Evolutionary conservation across 345 rosid species (phyloP).

Genomic region (Brassica carinata): DNA sequence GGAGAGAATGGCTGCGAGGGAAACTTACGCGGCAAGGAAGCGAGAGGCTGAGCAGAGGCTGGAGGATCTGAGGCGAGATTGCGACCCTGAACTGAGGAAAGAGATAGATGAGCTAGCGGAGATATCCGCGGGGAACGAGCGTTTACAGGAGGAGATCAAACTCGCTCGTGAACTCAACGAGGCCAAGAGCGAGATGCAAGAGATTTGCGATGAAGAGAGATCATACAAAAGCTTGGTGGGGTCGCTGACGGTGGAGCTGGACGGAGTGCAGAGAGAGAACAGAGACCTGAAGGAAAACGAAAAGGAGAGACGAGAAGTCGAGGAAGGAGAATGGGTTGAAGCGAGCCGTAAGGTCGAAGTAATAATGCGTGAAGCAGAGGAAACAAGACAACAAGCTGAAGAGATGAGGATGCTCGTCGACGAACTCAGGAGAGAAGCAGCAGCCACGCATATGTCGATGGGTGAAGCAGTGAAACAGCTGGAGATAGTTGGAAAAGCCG

Average conservation of each 20-base stretch:
- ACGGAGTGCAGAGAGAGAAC: slow-evolving; percentile 49
- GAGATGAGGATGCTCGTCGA: slow-evolving; percentile 50
- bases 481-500: slow-evolving; percentile 44
- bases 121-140: slow-evolving; percentile 54
- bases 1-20: slow-evolving; percentile 42
- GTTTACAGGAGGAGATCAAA: slow-evolving; percentile 58
- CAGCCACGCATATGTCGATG: slow-evolving; percentile 36
- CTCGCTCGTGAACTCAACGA: slow-evolving; percentile 67
- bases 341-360: slow-evolving; percentile 40
- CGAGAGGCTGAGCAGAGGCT: slow-evolving; percentile 52
- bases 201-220: slow-evolving; percentile 58
- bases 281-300: slow-evolving; percentile 42
- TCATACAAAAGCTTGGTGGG: slow-evolving; percentile 49
- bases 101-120: slow-evolving; percentile 55
- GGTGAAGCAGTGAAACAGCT: slow-evolving; percentile 56
- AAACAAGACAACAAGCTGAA: slow-evolving; percentile 53
- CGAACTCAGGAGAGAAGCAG: slow-evolving; percentile 45
- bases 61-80: slow-evolving; percentile 43
- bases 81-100: slow-evolving; percentile 51
- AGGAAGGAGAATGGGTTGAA: slow-evolving; percentile 25
- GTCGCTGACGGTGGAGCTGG: slow-evolving; percentile 54
- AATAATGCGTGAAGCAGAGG: slow-evolving; percentile 55
- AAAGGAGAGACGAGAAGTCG: slow-evolving; percentile 34
- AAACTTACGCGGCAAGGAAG: slow-evolving; percentile 45
- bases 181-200: slow-evolving; percentile 56